Evolutionary conservation across 192 early-diverging fungal species (phyloP), one percentile per base, ranked within the genome.

Genomic region (Umbelopsis isabellina): DNA sequence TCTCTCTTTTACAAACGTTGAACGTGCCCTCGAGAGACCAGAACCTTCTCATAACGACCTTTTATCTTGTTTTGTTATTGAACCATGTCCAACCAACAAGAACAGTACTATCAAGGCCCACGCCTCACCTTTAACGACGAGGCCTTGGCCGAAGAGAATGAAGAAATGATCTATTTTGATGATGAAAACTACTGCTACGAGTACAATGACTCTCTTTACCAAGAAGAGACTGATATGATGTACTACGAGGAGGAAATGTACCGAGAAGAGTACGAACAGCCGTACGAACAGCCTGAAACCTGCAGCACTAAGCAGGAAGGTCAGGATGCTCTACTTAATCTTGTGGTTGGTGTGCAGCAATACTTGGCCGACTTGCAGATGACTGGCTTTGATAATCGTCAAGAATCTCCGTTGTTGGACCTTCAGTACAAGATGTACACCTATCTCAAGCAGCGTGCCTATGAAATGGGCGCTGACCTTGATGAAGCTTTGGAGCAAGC

Each of bases 381-480:
- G 11, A 25, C 72, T 44, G 27, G 44, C 12, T 45, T 53, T 55
- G 35, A 72, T 49, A 50, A 41, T 30, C 45, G 45, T 25, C 72
- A 68, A 46, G 71, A 73, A 58, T 70, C 76, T 49, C 76, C 76
- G n/a, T 47, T 78, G 25, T 67, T 73, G 33, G 68, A 67, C 4
- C 72, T 78, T 37, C 76, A 78, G 47, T 73, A 78, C 51, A 78
- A 73, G 70, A 70, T 78, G 72, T 73, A 73, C n/a, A 73, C 64
- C 21, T 78, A 69, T 58, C 49, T 78, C 72, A 69, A 69, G 46
- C 76, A 70, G 53, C 66, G 69, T 41, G 76, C 67, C 9, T 66
- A 30, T 55, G 71, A 78, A 67, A 50, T 76, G 44, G 75, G 75
- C n/a, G 41, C 65, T 23, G 37, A 73, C 50, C 25, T 50, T n/a